phyloP scores from a whole-genome alignment of 129 eudicot species.

The Helianthus annuus region DNA sequence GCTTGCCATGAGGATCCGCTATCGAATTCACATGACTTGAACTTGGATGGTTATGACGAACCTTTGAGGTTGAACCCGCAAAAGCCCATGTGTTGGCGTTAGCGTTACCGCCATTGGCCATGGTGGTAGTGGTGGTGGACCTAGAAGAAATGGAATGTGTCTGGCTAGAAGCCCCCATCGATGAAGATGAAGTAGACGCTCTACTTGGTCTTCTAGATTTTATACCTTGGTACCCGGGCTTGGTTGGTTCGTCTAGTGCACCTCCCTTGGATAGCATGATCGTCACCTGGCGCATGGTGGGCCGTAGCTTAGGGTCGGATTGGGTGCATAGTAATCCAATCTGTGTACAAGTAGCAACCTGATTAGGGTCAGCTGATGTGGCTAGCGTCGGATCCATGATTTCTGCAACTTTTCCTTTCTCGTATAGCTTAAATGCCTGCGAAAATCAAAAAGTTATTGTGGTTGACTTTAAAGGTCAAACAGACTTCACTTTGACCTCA shows the following conservation, averaged over 20 bases:
- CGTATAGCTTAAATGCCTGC: slow-evolving; percentile 74
- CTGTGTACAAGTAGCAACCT: slow-evolving; percentile 62
- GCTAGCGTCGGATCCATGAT: slow-evolving; percentile 66
- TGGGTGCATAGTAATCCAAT: slow-evolving; percentile 81
- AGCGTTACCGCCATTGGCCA: slow-evolving; percentile 34
- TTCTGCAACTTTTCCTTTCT: slow-evolving; percentile 57
- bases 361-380: slow-evolving; percentile 54
- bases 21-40: slow-evolving; percentile 31
- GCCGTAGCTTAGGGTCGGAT: slow-evolving; percentile 70
- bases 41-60: slow-evolving; percentile 1
- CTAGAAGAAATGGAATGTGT: slow-evolving; percentile 34
- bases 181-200: slow-evolving; percentile 39
- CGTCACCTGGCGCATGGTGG: slow-evolving; percentile 74
- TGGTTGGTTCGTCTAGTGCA: slow-evolving; percentile 65
- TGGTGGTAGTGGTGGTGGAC: slow-evolving; percentile 41
- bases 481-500: not conserved
- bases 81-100: slow-evolving; percentile 40
- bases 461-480: slow-evolving; percentile 17
- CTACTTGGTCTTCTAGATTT: slow-evolving; percentile 52
- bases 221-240: slow-evolving; percentile 71
- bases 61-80: slow-evolving; percentile 27
- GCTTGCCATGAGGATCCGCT: slow-evolving; percentile 64
- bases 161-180: slow-evolving; percentile 39
- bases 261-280: slow-evolving; percentile 65
- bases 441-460: not conserved